Evolutionary conservation across 441 rosid genomes (phyloP).

Genomic region (Arabidopsis hybrid): DNA sequence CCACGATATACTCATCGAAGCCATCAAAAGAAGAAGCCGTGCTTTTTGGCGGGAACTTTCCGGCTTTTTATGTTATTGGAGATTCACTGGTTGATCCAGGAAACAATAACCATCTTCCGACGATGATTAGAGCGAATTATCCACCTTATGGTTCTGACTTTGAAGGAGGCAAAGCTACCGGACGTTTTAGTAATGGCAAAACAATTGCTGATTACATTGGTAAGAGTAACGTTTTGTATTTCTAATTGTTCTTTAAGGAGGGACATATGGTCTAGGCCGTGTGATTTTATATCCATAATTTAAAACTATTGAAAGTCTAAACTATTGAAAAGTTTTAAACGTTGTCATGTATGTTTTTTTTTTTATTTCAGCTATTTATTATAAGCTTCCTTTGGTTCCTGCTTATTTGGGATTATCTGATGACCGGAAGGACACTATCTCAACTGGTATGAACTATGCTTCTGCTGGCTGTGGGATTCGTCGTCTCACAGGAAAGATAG

Average conservation of each 20-base stretch:
- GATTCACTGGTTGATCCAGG: conserved; percentile 60
- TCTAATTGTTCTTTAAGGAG: not conserved
- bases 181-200: conserved; percentile 54
- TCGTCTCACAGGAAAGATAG: conserved; percentile 7
- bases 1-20: conserved; percentile 5
- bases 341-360: not conserved
- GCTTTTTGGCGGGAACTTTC: conserved; percentile 32
- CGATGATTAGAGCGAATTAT: conserved; percentile 46
- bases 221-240: conserved; percentile 17
- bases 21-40: conserved; percentile 14
- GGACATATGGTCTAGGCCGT: not conserved
- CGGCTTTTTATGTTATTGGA: conserved; percentile 56
- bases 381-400: conserved; percentile 40
- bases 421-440: conserved; percentile 8
- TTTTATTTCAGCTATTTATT: conserved; percentile 28
- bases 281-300: not conserved
- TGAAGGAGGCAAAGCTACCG: conserved; percentile 50
- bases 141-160: conserved; percentile 58
- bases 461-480: conserved; percentile 44
- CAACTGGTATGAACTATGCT: conserved; percentile 41
- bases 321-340: not conserved
- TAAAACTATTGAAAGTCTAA: not conserved
- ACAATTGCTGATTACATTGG: conserved; percentile 54
- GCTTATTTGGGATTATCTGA: conserved; percentile 35
- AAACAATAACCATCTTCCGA: conserved; percentile 53